Evolutionary conservation across 148 eudicot species (phyloP), one percentile per base, ranked within the genome.

Genomic region (Tetragonia tetragonoides): DNA sequence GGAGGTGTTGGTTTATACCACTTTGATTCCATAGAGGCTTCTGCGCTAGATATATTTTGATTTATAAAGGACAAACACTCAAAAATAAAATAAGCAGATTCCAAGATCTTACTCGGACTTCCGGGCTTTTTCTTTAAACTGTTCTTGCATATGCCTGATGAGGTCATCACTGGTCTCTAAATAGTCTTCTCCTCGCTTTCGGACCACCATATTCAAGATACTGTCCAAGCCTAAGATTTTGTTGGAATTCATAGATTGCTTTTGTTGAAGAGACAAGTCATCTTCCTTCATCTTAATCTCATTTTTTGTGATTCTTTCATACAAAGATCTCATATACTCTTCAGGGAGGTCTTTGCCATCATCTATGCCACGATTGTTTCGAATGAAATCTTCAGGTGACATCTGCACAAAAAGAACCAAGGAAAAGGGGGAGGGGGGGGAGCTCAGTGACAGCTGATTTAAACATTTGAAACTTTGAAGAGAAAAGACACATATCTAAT

Each of bases 281-380:
- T 92, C 93, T 53, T 90, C 99, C 78, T 96, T 96, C 98, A 96
- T 86, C 86, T 96, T 96, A 75, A 96, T 96, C 88, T 96, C 98
- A 85, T 86, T 90, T 89, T 80, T 89, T 38, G 98, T 93, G 75
- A 96, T 93, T 73, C 99, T 80, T 76, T 92, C 99, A 80, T 78
- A 96, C 86, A 96, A 85, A 79, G 99, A 88, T 86, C 88, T 88
- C 90, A 96, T 82, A 75, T 87, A 93, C 77, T 93, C 99, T 89
- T 90, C 97, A 0, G 98, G 87, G 18, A 96, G 84, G 89, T 96
- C 99, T 88, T 92, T 91, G 63, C 99, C 99, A 78, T 96, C 98
- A 83, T 96, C 99, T 80, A 96, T 96, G 51, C 99, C 99, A 62
- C 98, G 98, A 72, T 96, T 96, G 81, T 96, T 96, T 87, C 93